Evolutionary conservation across 140 eudicot species (phyloP), one percentile per base, ranked within the genome.

Genomic region (Oenanthe javanica): DNA sequence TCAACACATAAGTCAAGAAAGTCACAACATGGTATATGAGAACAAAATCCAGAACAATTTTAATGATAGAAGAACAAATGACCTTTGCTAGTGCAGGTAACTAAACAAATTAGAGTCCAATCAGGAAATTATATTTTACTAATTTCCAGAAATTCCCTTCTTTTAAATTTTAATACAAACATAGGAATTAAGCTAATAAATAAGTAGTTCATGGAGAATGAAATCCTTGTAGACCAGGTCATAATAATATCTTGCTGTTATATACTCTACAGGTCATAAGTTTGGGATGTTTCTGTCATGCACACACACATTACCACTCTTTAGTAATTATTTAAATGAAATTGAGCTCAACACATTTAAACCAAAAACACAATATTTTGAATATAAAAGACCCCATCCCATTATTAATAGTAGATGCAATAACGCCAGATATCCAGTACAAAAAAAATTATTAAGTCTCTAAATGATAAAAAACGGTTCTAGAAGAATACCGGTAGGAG

Each of bases 401-500:
- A 25, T 36, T 5, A 11, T 16, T 77, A 23, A 75, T 27, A 5
- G 54, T 45, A 50, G 11, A 75, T 1, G 13, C 45, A 49, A 76
- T 16, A 51, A 27, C 11, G 16, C 7, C 45, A 76, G 64, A 31
- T 9, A 76, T 23, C 25, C 66, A 51, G 40, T 42, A 9, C 13
- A 57, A 18, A n/a, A n/a, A 15, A 55, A 38, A 9, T 36, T 77
- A 21, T 55, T 46, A 66, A 66, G 19, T 47, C 9, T 74, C 13
- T 18, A 9, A 14, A 6, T 15, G 46, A 76, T 0, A 36, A 16
- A 9, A 9, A 51, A 77, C 9, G 10, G 13, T 77, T 52, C 27
- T 27, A 9, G 2, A 46, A 16, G 51, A 48, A 75, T 82, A 92
- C 99, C 99, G 52, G 99, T 92, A 79, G 99, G 99, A 82, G 99